Percentiles rank a stretch among this genome's conserved stretches.
phyloP scores from a whole-genome alignment of 1,284 basidiomycete species.

The Moesziomyces antarcticus region DNA sequence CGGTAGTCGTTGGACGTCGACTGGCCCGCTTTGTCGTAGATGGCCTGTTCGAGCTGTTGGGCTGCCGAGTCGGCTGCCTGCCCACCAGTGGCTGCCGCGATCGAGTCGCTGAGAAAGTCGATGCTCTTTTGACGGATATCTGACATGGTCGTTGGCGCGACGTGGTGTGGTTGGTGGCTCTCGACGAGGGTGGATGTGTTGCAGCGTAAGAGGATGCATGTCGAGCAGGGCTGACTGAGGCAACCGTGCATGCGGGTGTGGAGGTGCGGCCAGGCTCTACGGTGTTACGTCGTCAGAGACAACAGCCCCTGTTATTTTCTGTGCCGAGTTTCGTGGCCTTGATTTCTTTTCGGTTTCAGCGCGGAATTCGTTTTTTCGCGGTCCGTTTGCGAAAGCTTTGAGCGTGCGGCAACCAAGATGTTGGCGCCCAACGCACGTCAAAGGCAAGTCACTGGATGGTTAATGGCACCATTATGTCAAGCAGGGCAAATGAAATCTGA shows the following conservation, averaged over 20 bases:
- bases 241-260: constrained; percentile 20
- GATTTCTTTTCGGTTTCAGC: too few relatives aligned
- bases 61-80: constrained; percentile 20
- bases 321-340: too few relatives aligned
- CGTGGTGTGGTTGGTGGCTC: background rate
- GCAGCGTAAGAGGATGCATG: background rate
- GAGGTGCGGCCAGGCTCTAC: constrained; percentile 1
- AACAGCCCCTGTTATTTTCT: too few relatives aligned
- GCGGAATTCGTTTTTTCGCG: too few relatives aligned
- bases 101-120: constrained; percentile 35
- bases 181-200: background rate
- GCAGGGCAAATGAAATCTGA: too few relatives aligned
- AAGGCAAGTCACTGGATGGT: too few relatives aligned
- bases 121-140: constrained; percentile 37
- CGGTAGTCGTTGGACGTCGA: constrained; percentile 46
- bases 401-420: too few relatives aligned
- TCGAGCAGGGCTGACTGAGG: constrained; percentile 22
- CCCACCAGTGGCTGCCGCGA: constrained; percentile 19
- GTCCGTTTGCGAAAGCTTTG: too few relatives aligned
- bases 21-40: constrained; percentile 25
- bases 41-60: constrained; percentile 34
- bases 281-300: background rate
- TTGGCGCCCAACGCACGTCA: too few relatives aligned
- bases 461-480: too few relatives aligned
- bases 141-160: constrained; percentile 14